Evolutionary conservation across 176 grass and related monocot genomes (phyloP).

Genomic region (Oryza nivara): DNA sequence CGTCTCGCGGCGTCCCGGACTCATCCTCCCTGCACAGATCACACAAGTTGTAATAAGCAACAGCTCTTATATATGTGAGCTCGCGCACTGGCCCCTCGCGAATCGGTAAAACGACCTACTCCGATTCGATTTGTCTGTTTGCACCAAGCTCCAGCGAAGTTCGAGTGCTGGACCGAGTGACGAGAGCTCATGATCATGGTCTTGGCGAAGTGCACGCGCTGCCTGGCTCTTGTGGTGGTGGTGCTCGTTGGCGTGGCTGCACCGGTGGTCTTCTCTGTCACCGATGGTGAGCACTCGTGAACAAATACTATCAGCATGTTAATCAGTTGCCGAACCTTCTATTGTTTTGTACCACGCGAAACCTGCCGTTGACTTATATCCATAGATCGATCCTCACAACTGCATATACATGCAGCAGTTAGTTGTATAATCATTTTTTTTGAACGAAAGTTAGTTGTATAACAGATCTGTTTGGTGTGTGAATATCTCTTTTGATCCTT

Average conservation of each 20-base stretch:
- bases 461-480: background rate
- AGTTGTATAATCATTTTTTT: background rate
- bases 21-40: background rate
- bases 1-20: constrained; percentile 9
- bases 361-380: background rate
- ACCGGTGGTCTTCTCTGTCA: constrained; percentile 19
- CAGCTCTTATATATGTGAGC: constrained; percentile 14
- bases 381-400: background rate
- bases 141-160: background rate
- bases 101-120: background rate
- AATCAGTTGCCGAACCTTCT: background rate
- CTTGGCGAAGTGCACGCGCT: background rate
- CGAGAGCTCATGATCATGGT: background rate
- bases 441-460: background rate
- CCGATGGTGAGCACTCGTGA: constrained; percentile 40
- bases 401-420: background rate
- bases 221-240: background rate
- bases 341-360: background rate
- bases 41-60: background rate
- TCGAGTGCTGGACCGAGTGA: background rate
- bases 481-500: background rate
- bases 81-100: no score
- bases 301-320: background rate
- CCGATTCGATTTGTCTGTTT: background rate
- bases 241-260: constrained; percentile 23